Percentiles rank a stretch among this genome's conserved stretches.
Evolutionary conservation across 345 rosid species (phyloP).

Genomic region (Salix caprea): DNA sequence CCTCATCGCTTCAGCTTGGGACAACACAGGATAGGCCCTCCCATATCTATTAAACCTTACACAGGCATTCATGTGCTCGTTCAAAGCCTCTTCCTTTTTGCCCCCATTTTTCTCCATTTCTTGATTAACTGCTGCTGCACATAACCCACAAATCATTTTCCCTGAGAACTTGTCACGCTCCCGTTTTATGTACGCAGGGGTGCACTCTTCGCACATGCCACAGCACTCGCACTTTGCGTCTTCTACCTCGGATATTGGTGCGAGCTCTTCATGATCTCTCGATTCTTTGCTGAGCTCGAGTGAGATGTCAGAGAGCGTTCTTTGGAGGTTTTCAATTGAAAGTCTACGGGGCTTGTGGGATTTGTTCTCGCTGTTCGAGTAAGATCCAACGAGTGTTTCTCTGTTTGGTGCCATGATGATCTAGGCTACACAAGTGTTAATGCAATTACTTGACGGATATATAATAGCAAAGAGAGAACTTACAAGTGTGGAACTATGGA

Average conservation of each 20-base stretch:
- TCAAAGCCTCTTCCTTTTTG: constrained; percentile 35
- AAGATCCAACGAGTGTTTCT: constrained; percentile 16
- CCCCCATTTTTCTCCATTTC: constrained; percentile 29
- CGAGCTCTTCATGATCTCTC: constrained; percentile 5
- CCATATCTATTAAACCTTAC: constrained; percentile 19
- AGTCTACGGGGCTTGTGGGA: constrained; percentile 20
- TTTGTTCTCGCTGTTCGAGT: neutral
- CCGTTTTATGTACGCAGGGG: constrained; percentile 24
- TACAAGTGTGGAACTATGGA: neutral
- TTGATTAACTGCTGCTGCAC: constrained; percentile 31
- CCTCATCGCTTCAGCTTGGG: constrained; percentile 28
- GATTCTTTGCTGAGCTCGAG: constrained; percentile 49
- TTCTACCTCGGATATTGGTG: constrained; percentile 13
- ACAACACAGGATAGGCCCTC: constrained; percentile 21
- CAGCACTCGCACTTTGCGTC: constrained; percentile 35
- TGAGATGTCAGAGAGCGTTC: constrained; percentile 66
- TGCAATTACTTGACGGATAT: neutral
- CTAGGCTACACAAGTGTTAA: neutral
- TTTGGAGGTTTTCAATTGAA: constrained; percentile 46
- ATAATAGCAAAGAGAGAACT: neutral
- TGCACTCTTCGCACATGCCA: constrained; percentile 39
- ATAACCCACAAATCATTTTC: constrained; percentile 34
- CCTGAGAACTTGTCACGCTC: constrained; percentile 20
- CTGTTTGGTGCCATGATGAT: constrained; percentile 38
- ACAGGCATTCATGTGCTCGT: constrained; percentile 28